A percentile compares a stretch with the other conserved stretches of the same genome.
These are phyloP conservation scores for Cucurbita ficifolia DNA, from an alignment of 306 rosid genomes.

Conservation along the genomic window DNA sequence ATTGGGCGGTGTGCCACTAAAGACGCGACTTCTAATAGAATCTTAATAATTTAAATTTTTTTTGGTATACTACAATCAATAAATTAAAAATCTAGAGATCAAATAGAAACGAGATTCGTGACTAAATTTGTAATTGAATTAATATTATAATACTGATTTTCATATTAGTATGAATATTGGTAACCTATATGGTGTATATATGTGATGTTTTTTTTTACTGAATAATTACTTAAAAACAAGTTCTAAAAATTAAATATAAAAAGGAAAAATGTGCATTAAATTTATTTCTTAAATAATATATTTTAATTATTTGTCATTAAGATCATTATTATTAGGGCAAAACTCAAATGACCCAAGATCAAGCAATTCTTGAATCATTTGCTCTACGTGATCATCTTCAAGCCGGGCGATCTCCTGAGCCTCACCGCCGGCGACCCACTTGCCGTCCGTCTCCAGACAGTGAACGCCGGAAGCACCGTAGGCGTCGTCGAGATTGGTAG, in stretches of 20 bases:
- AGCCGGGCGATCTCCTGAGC: neutral
- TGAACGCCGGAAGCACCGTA: too few species aligned
- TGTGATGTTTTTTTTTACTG: neutral
- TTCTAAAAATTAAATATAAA: neutral
- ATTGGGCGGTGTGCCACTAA: too few species aligned
- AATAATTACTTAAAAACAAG: neutral
- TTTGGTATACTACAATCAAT: too few species aligned
- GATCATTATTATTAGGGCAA: neutral
- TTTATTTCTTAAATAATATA: neutral
- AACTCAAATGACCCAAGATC: conserved; percentile 8
- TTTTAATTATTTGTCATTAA: neutral
- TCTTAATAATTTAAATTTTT: too few species aligned
- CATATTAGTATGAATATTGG: neutral
- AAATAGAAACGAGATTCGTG: too few species aligned
- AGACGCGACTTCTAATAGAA: too few species aligned
- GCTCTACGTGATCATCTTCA: conserved; percentile 10
- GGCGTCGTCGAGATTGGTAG: neutral
- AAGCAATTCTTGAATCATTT: conserved; percentile 10
- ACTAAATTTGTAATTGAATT: too few species aligned
- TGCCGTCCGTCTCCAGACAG: neutral
- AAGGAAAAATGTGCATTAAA: neutral
- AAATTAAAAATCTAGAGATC: too few species aligned
- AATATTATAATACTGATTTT: neutral
- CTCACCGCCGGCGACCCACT: neutral
- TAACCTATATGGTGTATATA: neutral